Base-by-base conservation (phyloP, 106 monocot species). In the Phalaenopsis equestris region DNA sequence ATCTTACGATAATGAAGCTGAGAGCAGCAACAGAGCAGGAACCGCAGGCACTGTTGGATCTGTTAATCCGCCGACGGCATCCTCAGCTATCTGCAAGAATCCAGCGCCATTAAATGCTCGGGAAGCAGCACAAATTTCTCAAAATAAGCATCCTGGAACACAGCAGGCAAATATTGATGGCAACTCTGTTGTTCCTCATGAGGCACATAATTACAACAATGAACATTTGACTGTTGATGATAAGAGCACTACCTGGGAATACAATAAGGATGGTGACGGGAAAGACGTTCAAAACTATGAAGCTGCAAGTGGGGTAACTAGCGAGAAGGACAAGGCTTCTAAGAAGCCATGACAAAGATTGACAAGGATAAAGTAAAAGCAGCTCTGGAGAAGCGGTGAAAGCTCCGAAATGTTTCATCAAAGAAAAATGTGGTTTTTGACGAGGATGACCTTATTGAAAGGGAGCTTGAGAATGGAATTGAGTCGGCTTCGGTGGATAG, bases 311-410 rank as follows among this genome's bases (percentile, higher is more conserved):
- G 48, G 48, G 48, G 9, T 8, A 7, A 48, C 11, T 48, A 7
- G 48, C 48, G 48, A 77, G 83, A 86, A 75, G 68, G 36, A 36
- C 79, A 72, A 16, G 8, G 52, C 39, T 36, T 73, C 42, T n/a
- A n/a, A 15, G 79, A 80, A 41, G 48, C 41, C 41, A 80, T 77
- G 42, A 55, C 78, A 15, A 78, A 78, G 84, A 79, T 92, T 65
- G 89, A 91, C 86, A 91, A 89, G 84, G 87, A 86, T 52, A 92
- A 86, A 75, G 85, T 92, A 12, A 92, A 89, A 77, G 92, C 92
- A 48, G 92, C 92, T 56, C 65, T 92, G 48, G 92, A 92, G 76
- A 92, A 89, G 42, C 74, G 84, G 55, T 76, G 80, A 58, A 85
- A 89, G 77, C 55, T 42, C 15, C 79, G 78, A 37, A 72, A 46